Evolutionary conservation across 768 basidiomycete genomes (phyloP).

Genomic region (Boletus speciosus): DNA sequence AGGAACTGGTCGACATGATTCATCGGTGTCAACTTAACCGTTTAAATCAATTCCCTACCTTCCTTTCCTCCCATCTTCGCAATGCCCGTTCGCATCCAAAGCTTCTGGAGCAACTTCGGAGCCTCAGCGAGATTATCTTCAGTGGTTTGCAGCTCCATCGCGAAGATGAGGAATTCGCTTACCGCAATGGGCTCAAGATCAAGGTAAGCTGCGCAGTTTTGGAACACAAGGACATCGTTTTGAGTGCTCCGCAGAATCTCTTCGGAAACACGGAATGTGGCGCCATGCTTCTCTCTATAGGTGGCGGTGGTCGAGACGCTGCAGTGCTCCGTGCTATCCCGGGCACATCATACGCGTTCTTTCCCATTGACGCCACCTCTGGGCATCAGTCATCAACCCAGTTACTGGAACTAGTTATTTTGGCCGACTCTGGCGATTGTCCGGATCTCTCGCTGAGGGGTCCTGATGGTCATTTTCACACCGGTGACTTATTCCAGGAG

Average conservation of each 20-base stretch:
- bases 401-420: slow-evolving; percentile 67
- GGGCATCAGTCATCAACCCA: slow-evolving; percentile 53
- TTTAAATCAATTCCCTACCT: slow-evolving; percentile 70
- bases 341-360: slow-evolving; percentile 64
- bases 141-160: slow-evolving; percentile 59
- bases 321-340: slow-evolving; percentile 56
- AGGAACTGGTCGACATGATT: slow-evolving; percentile 73
- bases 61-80: slow-evolving; percentile 62
- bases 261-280: slow-evolving; percentile 84
- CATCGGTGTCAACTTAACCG: slow-evolving; percentile 64
- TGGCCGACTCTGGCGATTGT: slow-evolving; percentile 64
- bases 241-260: slow-evolving; percentile 51
- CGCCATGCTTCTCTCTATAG: slow-evolving; percentile 61
- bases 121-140: slow-evolving; percentile 62
- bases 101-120: slow-evolving; percentile 52
- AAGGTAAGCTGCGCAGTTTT: slow-evolving; percentile 43
- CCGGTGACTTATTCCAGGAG: slow-evolving; percentile 78
- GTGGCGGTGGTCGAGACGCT: slow-evolving; percentile 48
- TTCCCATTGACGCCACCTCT: slow-evolving; percentile 46
- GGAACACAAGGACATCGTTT: slow-evolving; percentile 12
- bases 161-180: slow-evolving; percentile 74
- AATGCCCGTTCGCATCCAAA: slow-evolving; percentile 57
- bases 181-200: slow-evolving; percentile 58
- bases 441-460: slow-evolving; percentile 56
- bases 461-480: slow-evolving; percentile 71